Evolutionary conservation across 768 basidiomycete species (phyloP), one percentile per base, ranked within the genome.

Genomic region (Tricholoma hemisulphureum): DNA sequence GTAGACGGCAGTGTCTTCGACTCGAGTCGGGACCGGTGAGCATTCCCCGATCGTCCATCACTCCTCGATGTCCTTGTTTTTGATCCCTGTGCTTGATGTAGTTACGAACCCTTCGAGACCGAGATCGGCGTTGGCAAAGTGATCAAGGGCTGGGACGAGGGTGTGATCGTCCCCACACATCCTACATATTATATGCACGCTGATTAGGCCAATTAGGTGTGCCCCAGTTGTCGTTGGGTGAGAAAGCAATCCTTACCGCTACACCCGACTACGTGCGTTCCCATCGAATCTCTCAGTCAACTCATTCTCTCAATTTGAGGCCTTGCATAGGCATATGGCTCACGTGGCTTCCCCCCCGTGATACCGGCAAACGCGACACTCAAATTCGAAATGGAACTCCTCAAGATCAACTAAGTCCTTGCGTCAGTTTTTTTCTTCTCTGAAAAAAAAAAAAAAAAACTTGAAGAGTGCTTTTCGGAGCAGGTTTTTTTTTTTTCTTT

Each of bases 91-190:
- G n/a, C n/a, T n/a, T n/a, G 31, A 49, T 23, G 11, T 69, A 91
- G 91, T 35, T 75, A 77, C 0, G 2, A 3, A 0, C 82, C 90
- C 1, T 93, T 94, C 69, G 64, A 72, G 60, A 91, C 89, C 3
- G 67, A 82, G 67, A 93, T 93, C 61, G 91, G 93, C 45, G 76
- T 84, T 18, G 89, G 90, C 7, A 85, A 87, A 67, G 93, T 95
- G 48, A 94, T 95, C 75, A 88, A 80, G 67, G 91, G 93, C 28
- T 95, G 92, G 93, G 93, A 94, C 66, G 90, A 93, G 71, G 93
- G 93, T 87, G 62, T 64, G 80, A 73, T 32, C 7, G 52, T 26
- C n/a, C n/a, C n/a, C n/a, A n/a, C 2, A 18, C 32, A 41, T 48
- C 13, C n/a, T n/a, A n/a, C n/a, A n/a, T n/a, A n/a, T n/a, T n/a